Evolutionary conservation across 1,284 basidiomycete genomes (phyloP), one percentile per base, ranked within the genome.

Genomic region (Singerocomus inundabilis): DNA sequence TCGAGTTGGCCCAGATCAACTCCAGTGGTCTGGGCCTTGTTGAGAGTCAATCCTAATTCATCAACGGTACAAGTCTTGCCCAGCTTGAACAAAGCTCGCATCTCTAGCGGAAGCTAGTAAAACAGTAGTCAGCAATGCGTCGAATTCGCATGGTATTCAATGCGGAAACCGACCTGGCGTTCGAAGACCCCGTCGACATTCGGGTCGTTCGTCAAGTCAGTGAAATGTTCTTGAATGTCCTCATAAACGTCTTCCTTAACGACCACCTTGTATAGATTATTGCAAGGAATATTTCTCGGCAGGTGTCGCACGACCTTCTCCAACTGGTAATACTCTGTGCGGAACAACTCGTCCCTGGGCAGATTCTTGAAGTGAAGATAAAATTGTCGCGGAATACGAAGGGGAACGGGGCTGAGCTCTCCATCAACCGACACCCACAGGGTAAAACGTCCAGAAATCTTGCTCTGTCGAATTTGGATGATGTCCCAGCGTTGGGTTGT

Each of bases 151-250:
- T n/a, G 26, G 5, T 4, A 8, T 2, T 15, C 12, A 3, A 28
- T 12, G 18, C 13, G 21, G 44, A 21, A 21, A 51, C 70, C 49
- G 56, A 90, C 91, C 77, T 98, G 93, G 33, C 89, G 79, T 71
- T 99, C 97, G 63, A 89, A 99, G 2, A 98, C 90, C 2, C 93
- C 94, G 58, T 98, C 94, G 8, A 98, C 92, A 63, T 93, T 94
- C 0, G 95, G 91, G 61, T 96, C 91, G 66, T 97, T 98, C 55
- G 86, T 91, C 46, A 99, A 77, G 61, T 92, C 86, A 30, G 93
- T 88, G 64, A 98, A 98, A 66, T 97, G 91, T 49, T 91, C 85
- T 59, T 93, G 88, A 26, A 89, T 90, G 37, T 91, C 84, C 30
- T 89, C 76, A 67, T 88, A 99, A 13, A 86, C 71, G 5, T 88